A percentile compares a stretch with the other conserved stretches of the same genome.
phyloP scores from a whole-genome alignment of 257 asterid genomes.

The Lithospermum erythrorhizon region DNA sequence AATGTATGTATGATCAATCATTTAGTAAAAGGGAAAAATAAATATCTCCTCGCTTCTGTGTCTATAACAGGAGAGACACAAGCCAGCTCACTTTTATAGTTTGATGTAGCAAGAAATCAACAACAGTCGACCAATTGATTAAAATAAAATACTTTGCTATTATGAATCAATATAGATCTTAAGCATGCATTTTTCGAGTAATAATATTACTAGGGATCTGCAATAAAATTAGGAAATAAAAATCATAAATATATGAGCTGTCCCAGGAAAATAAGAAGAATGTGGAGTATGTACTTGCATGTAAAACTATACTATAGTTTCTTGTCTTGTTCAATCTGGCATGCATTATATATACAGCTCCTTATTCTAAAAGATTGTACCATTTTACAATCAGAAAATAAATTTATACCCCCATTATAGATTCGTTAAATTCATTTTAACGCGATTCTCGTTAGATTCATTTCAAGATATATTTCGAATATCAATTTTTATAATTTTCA shows the following conservation, averaged over 20 bases:
- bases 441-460: no score
- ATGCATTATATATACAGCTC: no score
- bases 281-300: background rate
- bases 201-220: background rate
- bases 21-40: background rate
- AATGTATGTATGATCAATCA: background rate
- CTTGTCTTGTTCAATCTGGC: background rate
- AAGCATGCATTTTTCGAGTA: background rate
- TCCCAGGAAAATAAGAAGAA: background rate
- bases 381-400: no score
- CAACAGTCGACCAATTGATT: background rate
- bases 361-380: no score
- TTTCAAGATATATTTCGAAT: no score
- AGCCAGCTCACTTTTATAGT: background rate
- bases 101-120: background rate
- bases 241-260: background rate
- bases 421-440: no score
- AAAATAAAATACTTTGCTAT: no score
- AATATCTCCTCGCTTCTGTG: background rate
- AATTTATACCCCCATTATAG: no score
- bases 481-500: no score
- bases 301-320: background rate
- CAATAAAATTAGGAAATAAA: background rate
- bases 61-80: constrained; percentile 1
- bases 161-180: background rate